Base-by-base conservation (phyloP, 805 yeast genomes). In the Candida maesae region DNA sequence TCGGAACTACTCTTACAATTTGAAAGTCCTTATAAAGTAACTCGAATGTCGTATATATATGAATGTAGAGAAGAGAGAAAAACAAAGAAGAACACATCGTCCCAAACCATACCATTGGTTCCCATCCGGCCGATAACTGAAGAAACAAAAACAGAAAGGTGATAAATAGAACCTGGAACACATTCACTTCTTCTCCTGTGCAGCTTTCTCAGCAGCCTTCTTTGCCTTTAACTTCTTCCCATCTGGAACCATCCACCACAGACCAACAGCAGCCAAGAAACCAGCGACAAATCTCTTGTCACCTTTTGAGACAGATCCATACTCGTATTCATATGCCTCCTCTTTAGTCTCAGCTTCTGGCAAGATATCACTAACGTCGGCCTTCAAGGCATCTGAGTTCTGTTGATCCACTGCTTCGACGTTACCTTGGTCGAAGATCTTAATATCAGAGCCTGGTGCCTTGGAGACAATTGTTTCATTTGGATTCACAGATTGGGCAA, bases 211-310 rank as follows among this genome's bases (percentile, higher is more conserved):
- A 5, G 33, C 19, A 9, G 24, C 40, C 31, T 41, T 41, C 38
- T 41, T 37, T n/a, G 33, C 18, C 13, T n/a, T 12, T 16, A 17
- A 14, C 18, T 28, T 28, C 39, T 30, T 33, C 33, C 46, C 41
- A 46, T 39, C 28, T 48, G 56, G 32, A 49, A 41, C 4, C 46
- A 42, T 14, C 61, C 62, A 61, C 64, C 66, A 60, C 20, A 52
- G 47, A 19, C 55, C 58, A 33, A 58, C 51, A 13, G 49, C 46
- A 15, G 58, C 59, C 12, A 52, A 45, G 29, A 55, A 44, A 11
- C 59, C 56, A 43, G 41, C 60, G 42, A 35, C 54, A 44, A 17
- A 41, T 36, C 26, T 36, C 42, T 56, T 61, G 38, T 63, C 67
- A 16, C 47, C 41, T 7, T 40, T 19, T 6, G 53, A 37, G 17